A percentile compares a stretch with the other conserved stretches of the same genome.
Evolutionary conservation across 768 basidiomycete genomes (phyloP).

Genomic region (Kwoniella sp.): DNA sequence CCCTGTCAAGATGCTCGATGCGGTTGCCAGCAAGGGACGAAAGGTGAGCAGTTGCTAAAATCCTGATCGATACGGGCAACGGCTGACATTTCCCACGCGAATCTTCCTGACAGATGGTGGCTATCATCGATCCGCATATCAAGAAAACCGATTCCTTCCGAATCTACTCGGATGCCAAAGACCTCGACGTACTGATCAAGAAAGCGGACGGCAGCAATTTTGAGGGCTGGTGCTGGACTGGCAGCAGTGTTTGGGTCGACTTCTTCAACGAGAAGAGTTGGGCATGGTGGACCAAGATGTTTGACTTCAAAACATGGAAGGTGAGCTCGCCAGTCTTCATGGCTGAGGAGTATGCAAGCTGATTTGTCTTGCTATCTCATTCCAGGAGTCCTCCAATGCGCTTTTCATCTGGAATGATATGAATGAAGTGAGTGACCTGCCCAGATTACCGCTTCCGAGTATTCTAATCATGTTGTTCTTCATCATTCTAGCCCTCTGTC

Average conservation of each 20-base stretch:
- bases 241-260: constrained; percentile 94
- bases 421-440: constrained; percentile 73
- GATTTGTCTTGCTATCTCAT: background rate
- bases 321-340: constrained; percentile 47
- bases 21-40: constrained; percentile 78
- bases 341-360: background rate
- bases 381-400: constrained; percentile 67
- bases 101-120: constrained; percentile 77
- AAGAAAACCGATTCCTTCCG: constrained; percentile 80
- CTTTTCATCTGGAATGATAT: constrained; percentile 99
- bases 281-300: constrained; percentile 87
- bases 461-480: background rate
- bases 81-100: background rate
- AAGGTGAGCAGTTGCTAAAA: constrained; percentile 65
- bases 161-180: constrained; percentile 79
- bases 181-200: constrained; percentile 80
- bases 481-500: constrained; percentile 74
- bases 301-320: constrained; percentile 64
- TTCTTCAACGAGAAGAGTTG: constrained; percentile 89
- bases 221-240: constrained; percentile 99
- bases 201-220: constrained; percentile 72
- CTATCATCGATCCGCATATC: constrained; percentile 94
- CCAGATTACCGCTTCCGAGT: background rate
- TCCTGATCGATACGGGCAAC: background rate
- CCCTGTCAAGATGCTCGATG: constrained; percentile 88